Base-by-base conservation (phyloP, 2,329 filamentous ascomycete species). In the Nemania sp. region DNA sequence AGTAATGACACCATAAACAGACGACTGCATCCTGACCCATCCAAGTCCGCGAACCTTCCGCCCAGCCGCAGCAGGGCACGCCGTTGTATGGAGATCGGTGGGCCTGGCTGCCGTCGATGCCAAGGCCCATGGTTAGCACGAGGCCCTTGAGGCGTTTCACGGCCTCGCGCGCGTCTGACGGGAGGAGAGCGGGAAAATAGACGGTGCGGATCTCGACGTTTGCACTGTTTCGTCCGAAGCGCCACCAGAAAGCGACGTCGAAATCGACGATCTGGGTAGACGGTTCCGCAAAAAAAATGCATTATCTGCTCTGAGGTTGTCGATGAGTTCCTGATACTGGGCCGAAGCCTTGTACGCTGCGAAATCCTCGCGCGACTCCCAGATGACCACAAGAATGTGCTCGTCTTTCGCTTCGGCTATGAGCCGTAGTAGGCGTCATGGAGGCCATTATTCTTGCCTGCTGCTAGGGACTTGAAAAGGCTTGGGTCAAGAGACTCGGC, bases 151-250 rank as follows among this genome's bases (percentile, higher is more conserved):
- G 33, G n/a, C 19, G 24, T 30, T 23, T 31, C 8, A 56, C 44
- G 8, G 39, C 43, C 15, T 53, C 41, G 14, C 54, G 54, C 22
- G 30, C 44, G 17, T 46, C 33, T 22, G 26, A 19, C 22, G 34
- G 26, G 15, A 42, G 28, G 24, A 23, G n/a, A 22, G 33, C 36
- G n/a, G 49, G 45, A 39, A 57, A 57, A 36, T 53, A 51, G 33
- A 57, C 54, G 41, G 50, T 54, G 12, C 54, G 54, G 24, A 57
- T 17, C 28, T 57, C 54, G 2, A 42, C 50, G 46, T 54, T 50
- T 11, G 53, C 54, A 1, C 41, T 54, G 46, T 54, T 50, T 11
- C 36, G 34, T 22, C 43, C 43, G n/a, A 52, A 53, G 17, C 46
- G 49, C 49, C 45, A 50, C 54, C 54, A 57, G 42, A 50, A 57